Evolutionary conservation across 2,329 filamentous ascomycete genomes (phyloP).

Genomic region (Venturia oleaginea): DNA sequence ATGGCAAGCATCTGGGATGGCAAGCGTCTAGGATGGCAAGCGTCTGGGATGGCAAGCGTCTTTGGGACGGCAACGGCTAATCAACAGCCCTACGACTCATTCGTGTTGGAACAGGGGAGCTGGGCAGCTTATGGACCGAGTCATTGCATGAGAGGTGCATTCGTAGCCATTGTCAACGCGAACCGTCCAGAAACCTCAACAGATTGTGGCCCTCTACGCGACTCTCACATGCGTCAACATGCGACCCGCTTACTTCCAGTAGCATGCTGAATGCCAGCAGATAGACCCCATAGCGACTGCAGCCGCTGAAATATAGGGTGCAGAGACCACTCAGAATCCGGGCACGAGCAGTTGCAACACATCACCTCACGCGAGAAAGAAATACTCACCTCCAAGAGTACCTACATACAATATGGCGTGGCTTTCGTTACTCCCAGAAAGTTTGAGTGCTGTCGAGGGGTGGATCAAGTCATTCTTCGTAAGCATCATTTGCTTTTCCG

Average conservation of each 20-base stretch:
- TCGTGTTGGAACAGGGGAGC: background rate
- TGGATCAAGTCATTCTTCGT: slow-evolving; percentile 57
- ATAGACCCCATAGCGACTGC: background rate
- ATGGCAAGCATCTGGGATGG: too few relatives aligned
- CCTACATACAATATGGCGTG: slow-evolving; percentile 43
- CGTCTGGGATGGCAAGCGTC: too few relatives aligned
- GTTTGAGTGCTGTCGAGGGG: slow-evolving; percentile 48
- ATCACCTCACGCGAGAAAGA: slow-evolving; percentile 2
- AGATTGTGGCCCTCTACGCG: background rate
- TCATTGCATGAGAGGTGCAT: background rate
- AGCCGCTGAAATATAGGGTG: background rate
- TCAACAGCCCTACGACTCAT: background rate
- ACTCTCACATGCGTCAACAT: slow-evolving; percentile 2
- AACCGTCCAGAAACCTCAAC: background rate
- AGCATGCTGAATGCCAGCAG: background rate
- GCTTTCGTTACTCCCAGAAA: slow-evolving; percentile 55
- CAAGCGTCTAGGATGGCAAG: too few relatives aligned
- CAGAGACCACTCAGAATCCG: background rate
- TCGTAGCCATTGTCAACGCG: background rate
- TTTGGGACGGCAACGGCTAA: background rate
- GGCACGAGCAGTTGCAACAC: slow-evolving; percentile 6
- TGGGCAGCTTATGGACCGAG: background rate
- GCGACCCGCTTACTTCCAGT: slow-evolving; percentile 5
- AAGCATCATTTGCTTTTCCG: slow-evolving; percentile 22
- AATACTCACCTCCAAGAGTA: background rate